Conservation (phyloP, 2,329 filamentous ascomycete species). For the Madurella fahalii region DNA sequence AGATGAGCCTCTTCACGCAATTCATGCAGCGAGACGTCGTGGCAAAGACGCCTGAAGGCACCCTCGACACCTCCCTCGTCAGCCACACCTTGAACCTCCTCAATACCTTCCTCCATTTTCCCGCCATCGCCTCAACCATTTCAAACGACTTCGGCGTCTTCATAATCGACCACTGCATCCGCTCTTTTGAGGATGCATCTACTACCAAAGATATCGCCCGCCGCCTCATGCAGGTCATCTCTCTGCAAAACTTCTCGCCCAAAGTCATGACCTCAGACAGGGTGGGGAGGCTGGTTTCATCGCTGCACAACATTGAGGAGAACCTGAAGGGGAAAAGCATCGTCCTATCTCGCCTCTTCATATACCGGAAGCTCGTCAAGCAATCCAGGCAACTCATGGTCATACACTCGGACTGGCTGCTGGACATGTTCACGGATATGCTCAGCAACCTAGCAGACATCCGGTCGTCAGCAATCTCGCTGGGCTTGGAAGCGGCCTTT, state of each 20-base stretch:
- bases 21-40: slow-evolving; percentile 81
- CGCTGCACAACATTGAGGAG: slow-evolving; percentile 68
- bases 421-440: slow-evolving; percentile 77
- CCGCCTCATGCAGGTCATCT: slow-evolving; percentile 75
- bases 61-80: slow-evolving; percentile 63
- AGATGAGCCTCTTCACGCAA: slow-evolving; percentile 71
- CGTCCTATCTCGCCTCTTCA: slow-evolving; percentile 67
- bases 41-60: slow-evolving; percentile 52
- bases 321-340: slow-evolving; percentile 77
- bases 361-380: slow-evolving; percentile 73
- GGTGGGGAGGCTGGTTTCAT: slow-evolving; percentile 64
- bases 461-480: slow-evolving; percentile 65
- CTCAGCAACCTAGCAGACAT: slow-evolving; percentile 75
- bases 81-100: slow-evolving; percentile 76
- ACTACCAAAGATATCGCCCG: slow-evolving; percentile 74
- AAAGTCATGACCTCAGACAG: slow-evolving; percentile 71
- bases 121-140: slow-evolving; percentile 65
- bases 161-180: slow-evolving; percentile 76
- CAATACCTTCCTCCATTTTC: slow-evolving; percentile 70
- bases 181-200: slow-evolving; percentile 62
- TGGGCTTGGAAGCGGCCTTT: slow-evolving; percentile 68
- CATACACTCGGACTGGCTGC: slow-evolving; percentile 70
- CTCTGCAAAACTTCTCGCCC: slow-evolving; percentile 71
- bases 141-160: slow-evolving; percentile 75
- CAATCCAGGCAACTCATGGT: slow-evolving; percentile 70